Base-by-base conservation (phyloP, 495 filamentous ascomycete species). In the Niebla homalea region DNA sequence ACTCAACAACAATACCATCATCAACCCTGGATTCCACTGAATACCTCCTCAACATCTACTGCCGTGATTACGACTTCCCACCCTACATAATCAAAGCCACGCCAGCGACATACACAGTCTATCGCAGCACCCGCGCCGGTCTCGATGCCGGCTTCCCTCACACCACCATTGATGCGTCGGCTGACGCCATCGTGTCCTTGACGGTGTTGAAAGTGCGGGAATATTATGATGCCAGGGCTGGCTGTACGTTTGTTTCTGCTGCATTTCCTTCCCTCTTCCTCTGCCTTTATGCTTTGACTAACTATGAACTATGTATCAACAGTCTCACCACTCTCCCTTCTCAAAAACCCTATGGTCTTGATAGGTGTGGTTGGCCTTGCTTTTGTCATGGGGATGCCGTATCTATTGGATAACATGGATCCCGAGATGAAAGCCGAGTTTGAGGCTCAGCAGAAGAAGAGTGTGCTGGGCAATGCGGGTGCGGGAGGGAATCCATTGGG, bases 381-480 rank as follows among this genome's bases (percentile, higher is more conserved):
- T 0, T 65, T 94, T 41, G 88, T 94, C 37, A 68, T 96, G 45
- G 89, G 89, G 23, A 80, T 97, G 80, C 92, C 92, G 8, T 89
- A 95, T 66, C 62, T 98, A 32, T 78, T 97, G 67, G 89, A 97
- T 46, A 96, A 94, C 57, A 94, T 98, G 90, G 92, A 97, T 61
- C 87, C 87, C 16, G 92, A 98, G 65, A 85, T 85, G 70, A 78
- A 80, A 50, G 85, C 83, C 56, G 93, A 98, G 67, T 93, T 90
- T 63, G 87, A 95, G 62, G 83, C 88, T 62, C 81, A 87, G 50
- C 87, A 89, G 56, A 88, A 87, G 62, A 75, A 80, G 43, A 79
- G 78, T 53, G 76, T 82, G 5, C 70, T 89, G 54, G 67, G 67
- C 0, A 54, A 39, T 3, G 42, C 50, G 70, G 29, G 29, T 12